These are phyloP conservation scores for Globisporangium camurandrum DNA, from an alignment of 352 stramenopile species.

Conservation along the genomic window DNA sequence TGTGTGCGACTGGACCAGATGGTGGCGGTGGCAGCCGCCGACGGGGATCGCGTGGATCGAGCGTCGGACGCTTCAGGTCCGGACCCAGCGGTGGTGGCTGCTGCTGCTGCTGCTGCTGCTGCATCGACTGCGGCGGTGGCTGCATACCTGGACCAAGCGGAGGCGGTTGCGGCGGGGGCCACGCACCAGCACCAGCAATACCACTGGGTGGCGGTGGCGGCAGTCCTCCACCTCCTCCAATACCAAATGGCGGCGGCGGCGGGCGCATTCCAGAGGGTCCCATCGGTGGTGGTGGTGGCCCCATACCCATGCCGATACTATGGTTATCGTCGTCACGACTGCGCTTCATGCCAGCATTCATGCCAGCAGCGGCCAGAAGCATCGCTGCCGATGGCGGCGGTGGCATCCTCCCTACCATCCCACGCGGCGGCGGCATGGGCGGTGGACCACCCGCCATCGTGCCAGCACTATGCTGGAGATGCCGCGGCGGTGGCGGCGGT, in stretches of 20 bases:
- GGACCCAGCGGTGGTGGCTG: constrained; percentile 2
- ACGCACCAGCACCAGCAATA: neutral
- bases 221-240: constrained; percentile 1
- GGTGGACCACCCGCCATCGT: constrained; percentile 33
- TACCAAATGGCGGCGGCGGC: neutral
- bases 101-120: constrained; percentile 2
- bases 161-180: too few relatives aligned
- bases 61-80: constrained; percentile 9
- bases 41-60: constrained; percentile 10
- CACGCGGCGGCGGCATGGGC: constrained; percentile 14
- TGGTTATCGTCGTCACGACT: constrained; percentile 5
- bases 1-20: too few relatives aligned
- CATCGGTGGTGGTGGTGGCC: too few relatives aligned
- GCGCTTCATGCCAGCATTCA: constrained; percentile 14
- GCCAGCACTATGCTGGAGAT: constrained; percentile 36
- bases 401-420: constrained; percentile 1
- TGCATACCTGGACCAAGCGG: too few relatives aligned
- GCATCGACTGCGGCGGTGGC: neutral
- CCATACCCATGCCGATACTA: too few relatives aligned
- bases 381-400: constrained; percentile 15
- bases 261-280: neutral
- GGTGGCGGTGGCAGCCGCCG: constrained; percentile 4
- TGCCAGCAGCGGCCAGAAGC: constrained; percentile 13
- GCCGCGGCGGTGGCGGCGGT: constrained; percentile 32
- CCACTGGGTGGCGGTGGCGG: constrained; percentile 7